Evolutionary conservation across 2,329 filamentous ascomycete genomes (phyloP).

Genomic region (Conoideocrella luteorostrata): DNA sequence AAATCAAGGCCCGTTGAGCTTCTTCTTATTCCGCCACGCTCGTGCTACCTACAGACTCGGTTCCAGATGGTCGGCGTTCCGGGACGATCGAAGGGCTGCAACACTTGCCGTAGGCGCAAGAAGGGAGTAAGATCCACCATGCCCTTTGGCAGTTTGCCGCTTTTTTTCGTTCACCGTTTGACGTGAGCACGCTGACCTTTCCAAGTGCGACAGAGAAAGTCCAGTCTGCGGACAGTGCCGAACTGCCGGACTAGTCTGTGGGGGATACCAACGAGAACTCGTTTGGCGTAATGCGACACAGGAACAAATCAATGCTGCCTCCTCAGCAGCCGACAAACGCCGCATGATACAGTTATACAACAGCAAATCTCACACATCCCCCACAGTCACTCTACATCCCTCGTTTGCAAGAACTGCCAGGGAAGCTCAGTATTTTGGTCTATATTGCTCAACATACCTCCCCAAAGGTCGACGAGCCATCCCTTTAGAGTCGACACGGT

Average conservation of each 20-base stretch:
- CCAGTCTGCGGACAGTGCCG: background rate
- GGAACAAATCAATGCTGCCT: background rate
- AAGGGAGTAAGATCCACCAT: background rate
- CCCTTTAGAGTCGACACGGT: background rate
- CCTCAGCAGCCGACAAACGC: background rate
- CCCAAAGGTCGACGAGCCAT: background rate
- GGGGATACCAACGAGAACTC: background rate
- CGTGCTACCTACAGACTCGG: no score
- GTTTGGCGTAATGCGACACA: background rate
- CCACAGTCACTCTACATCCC: background rate
- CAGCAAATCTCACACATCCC: no score
- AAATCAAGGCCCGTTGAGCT: no score
- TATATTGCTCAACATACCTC: background rate
- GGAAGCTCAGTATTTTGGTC: background rate
- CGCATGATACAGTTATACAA: no score
- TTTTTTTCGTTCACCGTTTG: no score
- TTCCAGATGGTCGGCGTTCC: slow-evolving; percentile 16
- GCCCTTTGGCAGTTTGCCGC: no score
- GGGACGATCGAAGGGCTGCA: background rate
- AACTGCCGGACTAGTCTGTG: background rate
- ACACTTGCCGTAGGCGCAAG: slow-evolving; percentile 1
- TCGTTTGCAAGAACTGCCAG: background rate
- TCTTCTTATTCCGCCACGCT: no score
- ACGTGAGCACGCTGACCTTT: no score
- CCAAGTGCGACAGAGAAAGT: background rate